Evolutionary conservation across 768 basidiomycete species (phyloP).

Genomic region (Tremella yokohamensis): DNA sequence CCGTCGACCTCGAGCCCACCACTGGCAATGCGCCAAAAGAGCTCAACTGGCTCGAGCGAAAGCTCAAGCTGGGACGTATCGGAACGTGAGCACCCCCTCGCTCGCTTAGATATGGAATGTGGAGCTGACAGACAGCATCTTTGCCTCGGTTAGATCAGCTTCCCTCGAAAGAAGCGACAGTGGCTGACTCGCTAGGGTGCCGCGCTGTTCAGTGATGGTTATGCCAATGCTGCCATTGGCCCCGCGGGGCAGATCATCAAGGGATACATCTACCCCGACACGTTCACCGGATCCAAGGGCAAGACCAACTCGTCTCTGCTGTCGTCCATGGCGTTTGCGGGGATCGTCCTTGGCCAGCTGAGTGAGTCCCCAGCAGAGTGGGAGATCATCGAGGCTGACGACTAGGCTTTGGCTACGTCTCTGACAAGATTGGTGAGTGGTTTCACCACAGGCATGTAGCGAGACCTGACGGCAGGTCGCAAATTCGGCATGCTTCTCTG

Average conservation of each 20-base stretch:
- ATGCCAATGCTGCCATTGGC: slow-evolving; percentile 40
- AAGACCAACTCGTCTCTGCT: slow-evolving; percentile 65
- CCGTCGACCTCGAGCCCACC: slow-evolving; percentile 17
- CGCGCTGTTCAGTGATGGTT: slow-evolving; percentile 39
- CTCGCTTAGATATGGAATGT: neutral
- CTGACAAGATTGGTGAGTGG: slow-evolving; percentile 64
- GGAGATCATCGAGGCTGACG: neutral
- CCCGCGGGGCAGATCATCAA: slow-evolving; percentile 55
- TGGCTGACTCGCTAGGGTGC: slow-evolving; percentile 24
- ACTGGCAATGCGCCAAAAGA: slow-evolving; percentile 30
- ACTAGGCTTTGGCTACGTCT: slow-evolving; percentile 60
- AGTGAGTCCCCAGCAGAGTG: slow-evolving; percentile 53
- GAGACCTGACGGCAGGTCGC: slow-evolving; percentile 49
- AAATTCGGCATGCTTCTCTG: slow-evolving; percentile 69
- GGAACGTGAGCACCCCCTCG: slow-evolving; percentile 33
- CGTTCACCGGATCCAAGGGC: slow-evolving; percentile 49
- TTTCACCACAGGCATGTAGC: too few relatives aligned
- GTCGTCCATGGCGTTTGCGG: slow-evolving; percentile 72
- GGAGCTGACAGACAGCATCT: slow-evolving; percentile 23
- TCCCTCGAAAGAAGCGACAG: neutral
- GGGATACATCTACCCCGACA: slow-evolving; percentile 61
- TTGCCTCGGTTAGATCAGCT: slow-evolving; percentile 25
- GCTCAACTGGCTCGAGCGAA: slow-evolving; percentile 29
- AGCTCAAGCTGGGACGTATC: slow-evolving; percentile 33
- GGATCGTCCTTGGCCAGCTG: slow-evolving; percentile 82